A percentile compares a stretch with the other conserved stretches of the same genome.
Conservation (phyloP, 306 rosid genomes). For the Vicia sativa region DNA sequence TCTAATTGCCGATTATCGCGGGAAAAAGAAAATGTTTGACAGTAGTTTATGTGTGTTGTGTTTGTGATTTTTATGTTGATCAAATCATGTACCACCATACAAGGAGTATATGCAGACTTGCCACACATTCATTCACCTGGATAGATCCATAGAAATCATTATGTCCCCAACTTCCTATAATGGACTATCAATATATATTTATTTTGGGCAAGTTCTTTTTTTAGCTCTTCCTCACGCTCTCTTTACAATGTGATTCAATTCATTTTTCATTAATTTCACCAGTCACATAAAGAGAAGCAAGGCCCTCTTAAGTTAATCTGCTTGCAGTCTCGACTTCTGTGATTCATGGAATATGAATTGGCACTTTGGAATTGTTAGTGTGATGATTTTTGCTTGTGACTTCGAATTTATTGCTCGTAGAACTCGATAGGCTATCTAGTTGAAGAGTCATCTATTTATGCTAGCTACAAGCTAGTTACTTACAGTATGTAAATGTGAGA, state of each 20-base stretch:
- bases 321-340: constrained; percentile 21
- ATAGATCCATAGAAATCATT: constrained; percentile 9
- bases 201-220: background rate
- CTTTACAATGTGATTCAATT: constrained; percentile 6
- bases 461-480: constrained; percentile 17
- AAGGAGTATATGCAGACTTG: constrained; percentile 26
- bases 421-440: constrained; percentile 20
- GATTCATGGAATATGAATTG: constrained; percentile 21
- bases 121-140: background rate
- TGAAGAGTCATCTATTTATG: constrained; percentile 27
- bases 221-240: background rate
- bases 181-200: constrained; percentile 24
- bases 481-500: constrained; percentile 4
- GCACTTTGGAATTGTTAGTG: constrained; percentile 27
- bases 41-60: constrained; percentile 9
- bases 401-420: constrained; percentile 17
- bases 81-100: constrained; percentile 7
- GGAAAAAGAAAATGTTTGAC: constrained; percentile 1
- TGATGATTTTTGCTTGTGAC: constrained; percentile 11
- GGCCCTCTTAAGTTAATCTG: constrained; percentile 27
- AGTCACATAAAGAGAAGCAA: constrained; percentile 8
- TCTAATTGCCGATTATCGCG: background rate
- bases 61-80: constrained; percentile 29
- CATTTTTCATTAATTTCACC: constrained; percentile 28
- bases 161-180: constrained; percentile 30